Evolutionary conservation across 2,329 filamentous ascomycete genomes (phyloP), one percentile per base, ranked within the genome.

Genomic region (Epichloe brachyelytri): DNA sequence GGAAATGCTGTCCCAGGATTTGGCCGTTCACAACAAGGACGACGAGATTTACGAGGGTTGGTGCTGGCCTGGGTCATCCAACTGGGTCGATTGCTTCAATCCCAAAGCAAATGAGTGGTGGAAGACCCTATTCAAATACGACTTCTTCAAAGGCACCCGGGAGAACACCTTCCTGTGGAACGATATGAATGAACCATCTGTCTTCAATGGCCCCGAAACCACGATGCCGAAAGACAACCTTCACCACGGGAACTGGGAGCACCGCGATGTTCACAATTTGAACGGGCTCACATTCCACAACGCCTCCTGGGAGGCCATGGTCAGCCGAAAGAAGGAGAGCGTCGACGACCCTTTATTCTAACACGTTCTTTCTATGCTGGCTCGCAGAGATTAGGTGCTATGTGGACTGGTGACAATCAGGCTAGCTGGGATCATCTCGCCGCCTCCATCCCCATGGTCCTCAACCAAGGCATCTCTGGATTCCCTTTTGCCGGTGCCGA

Each of bases 181-280:
- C 66, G 93, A 98, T 66, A 98, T 98, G 93, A 97, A 96, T 64
- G 93, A 98, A 71, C 93, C 93, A 0, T 97, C 93, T 0, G 93
- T 98, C 2, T 98, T 98, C 74, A 97, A 97, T 65, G 93, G 93
- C 0, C 93, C 93, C 0, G 93, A 98, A 68, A 95, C 89, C 3
- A 97, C 91, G 5, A 97, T 97, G 90, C 93, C 93, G 55, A 96
- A 96, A 70, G 93, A 98, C 72, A 98, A 98, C 65, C 69, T 98
- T 33, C 93, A 98, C 65, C 72, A 86, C 62, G 90, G 80, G 49
- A 80, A 85, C 62, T 98, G 93, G 93, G 93, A 98, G 68, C 93
- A 98, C 65, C 86, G 93, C 56, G 93, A 98, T 64, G 72, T 98
- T 5, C 93, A 98, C 74, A 97, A 98, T 68, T 66, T 97, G 59